Conservation (phyloP, 768 basidiomycete species). For the Tubosaeta sp. region DNA sequence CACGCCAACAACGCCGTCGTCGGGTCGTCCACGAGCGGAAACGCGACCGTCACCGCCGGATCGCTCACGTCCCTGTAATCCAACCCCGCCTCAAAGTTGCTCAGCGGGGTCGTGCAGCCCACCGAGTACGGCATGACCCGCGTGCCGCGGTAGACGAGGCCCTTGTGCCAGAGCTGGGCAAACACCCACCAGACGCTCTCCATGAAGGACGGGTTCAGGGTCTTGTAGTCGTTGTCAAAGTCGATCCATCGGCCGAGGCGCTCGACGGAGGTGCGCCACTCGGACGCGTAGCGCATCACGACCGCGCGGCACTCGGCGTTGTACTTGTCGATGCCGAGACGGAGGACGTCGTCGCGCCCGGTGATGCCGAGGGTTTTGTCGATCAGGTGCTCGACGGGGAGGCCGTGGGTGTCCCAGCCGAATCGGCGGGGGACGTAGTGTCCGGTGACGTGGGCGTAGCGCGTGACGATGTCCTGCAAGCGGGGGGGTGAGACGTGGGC, state of each 20-base stretch:
- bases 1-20: slow-evolving; percentile 87
- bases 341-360: slow-evolving; percentile 88
- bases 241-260: slow-evolving; percentile 99
- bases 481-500: neutral
- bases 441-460: slow-evolving; percentile 91
- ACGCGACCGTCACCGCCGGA: slow-evolving; percentile 91
- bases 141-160: slow-evolving; percentile 87
- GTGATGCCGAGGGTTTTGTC: slow-evolving; percentile 94
- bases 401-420: slow-evolving; percentile 98
- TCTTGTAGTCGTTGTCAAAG: slow-evolving; percentile 99
- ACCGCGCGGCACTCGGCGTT: slow-evolving; percentile 95
- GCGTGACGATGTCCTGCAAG: slow-evolving; percentile 91
- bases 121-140: slow-evolving; percentile 98
- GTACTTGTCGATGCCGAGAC: slow-evolving; percentile 95
- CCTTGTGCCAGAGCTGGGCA: slow-evolving; percentile 86
- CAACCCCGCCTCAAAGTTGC: slow-evolving; percentile 94
- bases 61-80: slow-evolving; percentile 92
- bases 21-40: slow-evolving; percentile 92
- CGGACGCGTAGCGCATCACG: slow-evolving; percentile 93
- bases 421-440: slow-evolving; percentile 91
- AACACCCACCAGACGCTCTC: slow-evolving; percentile 99
- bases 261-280: slow-evolving; percentile 94
- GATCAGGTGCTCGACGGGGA: slow-evolving; percentile 99
- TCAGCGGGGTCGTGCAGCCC: slow-evolving; percentile 91
- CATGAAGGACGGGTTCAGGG: slow-evolving; percentile 90